phyloP scores from a whole-genome alignment of 2,329 filamentous ascomycete genomes.

The Apiospora marii region DNA sequence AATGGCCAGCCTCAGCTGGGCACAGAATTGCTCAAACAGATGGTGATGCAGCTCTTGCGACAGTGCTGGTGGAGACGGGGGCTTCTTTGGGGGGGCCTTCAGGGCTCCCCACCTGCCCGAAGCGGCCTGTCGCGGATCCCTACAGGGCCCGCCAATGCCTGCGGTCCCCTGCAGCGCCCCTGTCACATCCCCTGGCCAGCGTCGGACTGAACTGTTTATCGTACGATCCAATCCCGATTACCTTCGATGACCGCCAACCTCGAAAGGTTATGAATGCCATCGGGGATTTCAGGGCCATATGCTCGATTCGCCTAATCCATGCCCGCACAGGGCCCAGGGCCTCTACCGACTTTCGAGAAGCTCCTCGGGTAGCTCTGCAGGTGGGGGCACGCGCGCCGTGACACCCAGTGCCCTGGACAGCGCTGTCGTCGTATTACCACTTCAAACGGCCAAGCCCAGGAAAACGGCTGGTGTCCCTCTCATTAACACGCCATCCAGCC shows the following conservation, averaged over 20 bases:
- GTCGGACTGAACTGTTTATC: background rate
- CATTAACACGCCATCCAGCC: background rate
- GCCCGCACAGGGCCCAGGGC: background rate
- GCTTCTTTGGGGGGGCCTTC: background rate
- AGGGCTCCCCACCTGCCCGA: background rate
- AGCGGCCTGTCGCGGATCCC: background rate
- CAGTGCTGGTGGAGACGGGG: slow-evolving; percentile 7
- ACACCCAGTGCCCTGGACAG: slow-evolving; percentile 5
- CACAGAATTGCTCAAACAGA: background rate
- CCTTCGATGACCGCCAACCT: slow-evolving; percentile 12
- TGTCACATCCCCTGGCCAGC: background rate
- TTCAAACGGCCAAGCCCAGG: slow-evolving; percentile 17
- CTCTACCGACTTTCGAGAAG: slow-evolving; percentile 10
- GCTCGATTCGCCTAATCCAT: background rate
- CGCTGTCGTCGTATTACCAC: slow-evolving; percentile 7
- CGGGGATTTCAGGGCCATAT: slow-evolving; percentile 7
- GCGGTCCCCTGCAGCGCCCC: background rate
- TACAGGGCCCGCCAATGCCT: background rate
- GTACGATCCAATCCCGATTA: slow-evolving; percentile 21
- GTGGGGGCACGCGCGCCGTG: background rate
- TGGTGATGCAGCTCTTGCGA: slow-evolving; percentile 13
- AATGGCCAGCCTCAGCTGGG: slow-evolving; percentile 4
- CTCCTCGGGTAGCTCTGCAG: background rate
- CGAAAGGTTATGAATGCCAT: slow-evolving; percentile 16
- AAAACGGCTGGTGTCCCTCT: slow-evolving; percentile 1